Evolutionary conservation across 352 stramenopile genomes (phyloP), one percentile per base, ranked within the genome.

Genomic region (Lagenidium sp.): DNA sequence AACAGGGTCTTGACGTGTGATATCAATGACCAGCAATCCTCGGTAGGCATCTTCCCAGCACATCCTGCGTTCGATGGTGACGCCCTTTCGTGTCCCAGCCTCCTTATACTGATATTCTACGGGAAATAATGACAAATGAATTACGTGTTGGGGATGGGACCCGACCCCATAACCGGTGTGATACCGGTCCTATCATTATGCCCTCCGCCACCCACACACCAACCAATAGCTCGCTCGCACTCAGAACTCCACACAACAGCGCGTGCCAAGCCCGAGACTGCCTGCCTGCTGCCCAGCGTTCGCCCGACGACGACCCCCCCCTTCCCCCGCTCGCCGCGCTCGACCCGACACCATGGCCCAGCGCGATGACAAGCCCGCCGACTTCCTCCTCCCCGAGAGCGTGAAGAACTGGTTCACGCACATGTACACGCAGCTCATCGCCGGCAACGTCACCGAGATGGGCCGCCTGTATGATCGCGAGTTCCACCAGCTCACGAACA

Each of bases 351-450:
- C 50, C 45, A 62, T n/a, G 36, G 40, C 47, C 44, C 69, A 76
- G 46, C 77, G 70, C 58, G 79, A 92, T 45, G 78, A 93, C 12
- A 91, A 92, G 63, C 79, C 81, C 35, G 73, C 82, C 36, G 82
- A 94, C 58, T 94, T 94, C 48, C 41, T 94, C 55, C 66, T 94
- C 36, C 82, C 82, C 2, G 82, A 94, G 63, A 85, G 63, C 52
- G 79, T 94, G 22, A 92, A 92, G 71, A 81, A 66, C 67, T 94
- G 77, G 77, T 92, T 94, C 64, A 78, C 75, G 50, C 76, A 84
- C 56, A 81, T 91, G 54, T 89, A 89, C 66, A 92, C 77, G 61
- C 64, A 84, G 57, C 58, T 94, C 32, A 81, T 89, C 50, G 75
- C 63, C 44, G 77, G 77, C 67, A 91, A 94, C 50, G 68, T 82